Evolutionary conservation across 257 asterid genomes (phyloP).

Genomic region (Echites panduratus): DNA sequence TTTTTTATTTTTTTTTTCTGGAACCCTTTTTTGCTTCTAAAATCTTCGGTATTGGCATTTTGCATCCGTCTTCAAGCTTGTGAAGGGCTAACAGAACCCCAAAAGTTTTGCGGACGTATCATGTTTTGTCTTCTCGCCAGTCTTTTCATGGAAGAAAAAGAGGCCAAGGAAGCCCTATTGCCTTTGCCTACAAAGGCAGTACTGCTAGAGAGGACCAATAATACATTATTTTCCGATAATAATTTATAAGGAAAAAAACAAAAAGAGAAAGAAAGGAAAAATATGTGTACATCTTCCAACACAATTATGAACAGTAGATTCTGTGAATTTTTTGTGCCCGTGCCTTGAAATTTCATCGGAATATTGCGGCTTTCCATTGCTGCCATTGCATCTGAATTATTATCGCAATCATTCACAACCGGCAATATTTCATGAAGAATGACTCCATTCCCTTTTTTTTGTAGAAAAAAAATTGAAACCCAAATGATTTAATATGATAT

Average conservation of each 20-base stretch:
- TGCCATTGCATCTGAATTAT: too few species aligned
- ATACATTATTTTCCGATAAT: too few species aligned
- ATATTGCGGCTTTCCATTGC: background rate
- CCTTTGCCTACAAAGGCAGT: background rate
- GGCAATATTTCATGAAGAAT: too few species aligned
- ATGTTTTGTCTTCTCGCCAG: background rate
- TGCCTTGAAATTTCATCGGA: background rate
- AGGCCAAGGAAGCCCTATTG: constrained; percentile 11
- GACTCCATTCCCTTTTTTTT: too few species aligned
- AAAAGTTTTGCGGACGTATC: background rate
- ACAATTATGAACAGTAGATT: constrained; percentile 11
- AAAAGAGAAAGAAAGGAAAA: too few species aligned
- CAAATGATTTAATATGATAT: too few species aligned
- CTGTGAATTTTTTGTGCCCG: constrained; percentile 7
- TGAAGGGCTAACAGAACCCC: constrained; percentile 2
- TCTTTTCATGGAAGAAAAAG: constrained; percentile 12
- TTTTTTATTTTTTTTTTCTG: background rate
- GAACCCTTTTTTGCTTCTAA: constrained; percentile 7
- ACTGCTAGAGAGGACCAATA: constrained; percentile 7
- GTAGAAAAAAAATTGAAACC: too few species aligned
- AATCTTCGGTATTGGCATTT: constrained; percentile 22
- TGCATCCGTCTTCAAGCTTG: constrained; percentile 19
- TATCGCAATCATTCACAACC: too few species aligned
- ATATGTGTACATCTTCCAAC: background rate
- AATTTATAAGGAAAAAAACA: too few species aligned